Evolutionary conservation across 2,329 filamentous ascomycete species (phyloP), one percentile per base, ranked within the genome.

Genomic region (Hypoxylon sp.): DNA sequence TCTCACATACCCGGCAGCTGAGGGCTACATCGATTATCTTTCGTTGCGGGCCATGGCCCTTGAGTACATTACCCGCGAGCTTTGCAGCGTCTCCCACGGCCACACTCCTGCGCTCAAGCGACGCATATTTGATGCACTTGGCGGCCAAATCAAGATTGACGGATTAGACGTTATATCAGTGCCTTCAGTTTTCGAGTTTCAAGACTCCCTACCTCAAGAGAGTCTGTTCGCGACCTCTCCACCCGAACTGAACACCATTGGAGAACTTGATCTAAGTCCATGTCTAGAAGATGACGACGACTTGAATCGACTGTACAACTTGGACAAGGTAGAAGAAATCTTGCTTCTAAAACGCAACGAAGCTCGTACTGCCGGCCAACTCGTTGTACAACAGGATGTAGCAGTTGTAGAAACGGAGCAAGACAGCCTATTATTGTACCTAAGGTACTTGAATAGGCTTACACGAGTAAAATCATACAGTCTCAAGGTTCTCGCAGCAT

Each of bases 181-280:
- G 64, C 87, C 91, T 0, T 94, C 92, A 3, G 87, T 98, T 5
- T 97, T 98, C 75, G 94, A 98, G 71, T 86, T 98, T 22, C 96
- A 97, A 74, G 96, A 99, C 80, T 98, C 98, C 75, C 87, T 96
- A 66, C 80, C 86, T 1, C 78, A 84, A 19, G 84, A 85, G 50
- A 83, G 79, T 14, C 76, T 83, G n/a, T 88, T 87, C 82, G 79
- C 82, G 24, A 78, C 82, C 3, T 76, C 85, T 1, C 79, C 86
- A 2, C 88, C 90, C 2, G 78, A 84, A 4, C 81, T 92, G 19
- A 81, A 84, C 44, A 87, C 87, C 67, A 91, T 94, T 67, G 82
- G 83, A 17, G 89, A 90, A 46, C 78, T 97, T 24, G 89, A 94
- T 71, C 81, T 97, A 52, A 84, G 86, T 3, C 82, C 87, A 1